A percentile compares a stretch with the other conserved stretches of the same genome.
These are phyloP conservation scores for Leonotis leonurus DNA, from an alignment of 257 asterid species.

Conservation along the genomic window DNA sequence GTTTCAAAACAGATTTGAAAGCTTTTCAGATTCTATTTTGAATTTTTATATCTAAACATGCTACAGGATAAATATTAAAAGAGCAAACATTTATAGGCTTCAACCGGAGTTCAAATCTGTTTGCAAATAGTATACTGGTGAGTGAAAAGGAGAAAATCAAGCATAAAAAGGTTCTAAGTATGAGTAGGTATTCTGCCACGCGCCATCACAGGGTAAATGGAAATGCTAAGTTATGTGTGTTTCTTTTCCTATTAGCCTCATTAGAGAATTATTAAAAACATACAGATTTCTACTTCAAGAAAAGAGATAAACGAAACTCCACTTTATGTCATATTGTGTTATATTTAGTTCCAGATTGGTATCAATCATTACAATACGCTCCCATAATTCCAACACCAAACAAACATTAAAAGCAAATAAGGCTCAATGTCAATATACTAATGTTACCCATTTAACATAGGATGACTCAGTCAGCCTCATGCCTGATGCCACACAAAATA, in stretches of 20 bases:
- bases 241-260: no score
- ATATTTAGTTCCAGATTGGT: background rate
- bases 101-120: background rate
- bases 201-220: background rate
- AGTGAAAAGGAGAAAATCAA: background rate
- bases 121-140: background rate
- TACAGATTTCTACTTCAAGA: background rate
- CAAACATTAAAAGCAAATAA: background rate
- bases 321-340: background rate
- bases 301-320: background rate
- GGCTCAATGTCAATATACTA: background rate
- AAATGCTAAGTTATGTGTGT: no score
- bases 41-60: background rate
- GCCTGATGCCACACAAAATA: conserved; percentile 3
- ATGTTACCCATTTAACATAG: background rate
- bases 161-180: background rate
- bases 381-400: background rate
- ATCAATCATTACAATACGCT: background rate
- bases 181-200: background rate
- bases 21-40: background rate
- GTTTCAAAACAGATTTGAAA: background rate
- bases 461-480: background rate
- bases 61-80: background rate
- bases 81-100: background rate
- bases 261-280: background rate